Percentiles rank a stretch among this genome's conserved stretches.
phyloP scores from a whole-genome alignment of 768 basidiomycete genomes.

The Termitomyces sp. region DNA sequence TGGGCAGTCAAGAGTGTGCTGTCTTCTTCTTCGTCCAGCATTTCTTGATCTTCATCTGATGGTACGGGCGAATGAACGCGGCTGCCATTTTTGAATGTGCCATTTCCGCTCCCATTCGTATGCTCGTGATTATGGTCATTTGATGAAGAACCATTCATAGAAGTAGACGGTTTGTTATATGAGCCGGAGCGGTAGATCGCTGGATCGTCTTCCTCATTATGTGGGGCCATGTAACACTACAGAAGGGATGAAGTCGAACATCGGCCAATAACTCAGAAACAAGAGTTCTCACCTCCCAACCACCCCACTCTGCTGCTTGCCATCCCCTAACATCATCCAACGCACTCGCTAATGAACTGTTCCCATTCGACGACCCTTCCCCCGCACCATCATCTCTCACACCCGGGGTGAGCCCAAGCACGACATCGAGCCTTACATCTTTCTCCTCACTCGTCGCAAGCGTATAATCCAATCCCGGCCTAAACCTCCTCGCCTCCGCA shows the following conservation, averaged over 20 bases:
- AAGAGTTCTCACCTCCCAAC: conserved; percentile 73
- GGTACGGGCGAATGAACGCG: conserved; percentile 12
- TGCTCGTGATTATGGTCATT: background rate
- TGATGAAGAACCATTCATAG: conserved; percentile 14
- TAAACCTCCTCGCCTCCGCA: conserved; percentile 81
- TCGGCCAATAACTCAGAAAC: conserved; percentile 3
- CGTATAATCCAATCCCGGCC: conserved; percentile 93
- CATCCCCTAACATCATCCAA: conserved; percentile 40
- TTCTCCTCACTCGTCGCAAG: conserved; percentile 83
- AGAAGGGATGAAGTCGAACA: background rate
- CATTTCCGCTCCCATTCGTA: background rate
- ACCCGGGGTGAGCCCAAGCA: conserved; percentile 80
- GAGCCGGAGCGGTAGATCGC: conserved; percentile 80
- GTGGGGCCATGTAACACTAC: conserved; percentile 92
- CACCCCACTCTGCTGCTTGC: conserved; percentile 79
- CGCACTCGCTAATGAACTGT: conserved; percentile 20
- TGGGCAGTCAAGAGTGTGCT: conserved; percentile 82
- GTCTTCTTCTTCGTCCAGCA: conserved; percentile 55
- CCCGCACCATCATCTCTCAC: conserved; percentile 24
- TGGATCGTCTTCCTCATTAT: conserved; percentile 92
- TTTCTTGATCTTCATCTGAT: conserved; percentile 36
- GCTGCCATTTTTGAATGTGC: conserved; percentile 7
- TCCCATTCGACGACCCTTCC: conserved; percentile 18
- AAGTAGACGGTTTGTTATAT: conserved; percentile 27
- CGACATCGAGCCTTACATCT: conserved; percentile 80